These are phyloP conservation scores for Parmelia sp. DNA, from an alignment of 495 filamentous ascomycete species.

Conservation along the genomic window DNA sequence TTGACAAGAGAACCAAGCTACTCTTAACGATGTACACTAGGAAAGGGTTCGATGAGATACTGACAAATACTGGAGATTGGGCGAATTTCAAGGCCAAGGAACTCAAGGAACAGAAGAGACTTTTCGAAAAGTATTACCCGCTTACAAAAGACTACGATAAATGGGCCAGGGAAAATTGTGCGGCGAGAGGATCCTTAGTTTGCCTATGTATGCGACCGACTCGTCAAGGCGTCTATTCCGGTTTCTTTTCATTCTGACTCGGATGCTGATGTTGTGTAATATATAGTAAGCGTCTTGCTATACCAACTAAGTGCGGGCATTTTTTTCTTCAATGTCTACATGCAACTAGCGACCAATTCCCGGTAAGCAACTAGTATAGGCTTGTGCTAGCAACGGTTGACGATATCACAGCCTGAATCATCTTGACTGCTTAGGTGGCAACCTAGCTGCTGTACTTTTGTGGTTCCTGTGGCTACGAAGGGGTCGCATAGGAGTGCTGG, in stretches of 20 bases:
- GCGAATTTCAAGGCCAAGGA: not conserved
- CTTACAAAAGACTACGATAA: not conserved
- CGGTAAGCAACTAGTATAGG: not conserved
- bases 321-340: not conserved
- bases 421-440: not conserved
- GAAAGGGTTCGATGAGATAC: not conserved
- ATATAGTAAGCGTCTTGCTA: not conserved
- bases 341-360: not conserved
- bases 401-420: not conserved
- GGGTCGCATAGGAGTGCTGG: not conserved
- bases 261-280: not conserved
- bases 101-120: not conserved
- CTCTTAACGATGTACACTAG: not conserved
- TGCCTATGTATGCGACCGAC: not conserved
- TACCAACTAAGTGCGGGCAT: not conserved
- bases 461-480: not conserved
- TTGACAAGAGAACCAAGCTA: not conserved
- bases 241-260: not conserved
- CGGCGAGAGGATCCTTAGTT: not conserved
- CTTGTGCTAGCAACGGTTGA: not conserved
- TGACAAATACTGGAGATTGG: not conserved
- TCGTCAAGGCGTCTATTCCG: not conserved
- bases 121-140: not conserved
- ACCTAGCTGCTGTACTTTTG: not conserved
- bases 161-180: not conserved